phyloP scores from a whole-genome alignment of 371 early-diverging fungal species.

The Rhizopus sp. region DNA sequence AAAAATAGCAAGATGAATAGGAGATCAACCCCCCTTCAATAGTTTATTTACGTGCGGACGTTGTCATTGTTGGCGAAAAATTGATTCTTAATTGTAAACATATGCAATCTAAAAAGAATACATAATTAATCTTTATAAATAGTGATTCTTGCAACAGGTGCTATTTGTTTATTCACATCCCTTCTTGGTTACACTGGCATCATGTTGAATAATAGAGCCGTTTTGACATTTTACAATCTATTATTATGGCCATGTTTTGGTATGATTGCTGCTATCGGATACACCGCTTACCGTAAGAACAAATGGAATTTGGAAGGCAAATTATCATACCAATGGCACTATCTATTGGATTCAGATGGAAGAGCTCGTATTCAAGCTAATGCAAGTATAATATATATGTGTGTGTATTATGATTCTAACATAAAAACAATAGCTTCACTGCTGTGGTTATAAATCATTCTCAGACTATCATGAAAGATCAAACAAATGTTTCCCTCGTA shows the following conservation, averaged over 20 bases:
- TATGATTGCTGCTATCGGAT: slow-evolving; percentile 57
- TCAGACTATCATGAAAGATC: slow-evolving; percentile 59
- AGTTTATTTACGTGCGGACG: slow-evolving; percentile 53
- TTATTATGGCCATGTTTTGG: slow-evolving; percentile 61
- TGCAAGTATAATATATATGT: slow-evolving; percentile 18
- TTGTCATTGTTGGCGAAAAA: slow-evolving; percentile 45
- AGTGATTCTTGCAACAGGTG: slow-evolving; percentile 55
- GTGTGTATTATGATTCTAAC: not conserved
- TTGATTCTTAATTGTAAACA: slow-evolving; percentile 50
- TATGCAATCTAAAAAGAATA: not conserved
- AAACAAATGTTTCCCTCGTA: slow-evolving; percentile 61
- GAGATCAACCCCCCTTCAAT: not conserved
- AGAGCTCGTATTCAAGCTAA: slow-evolving; percentile 49
- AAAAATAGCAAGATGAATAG: not conserved
- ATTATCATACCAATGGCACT: slow-evolving; percentile 56
- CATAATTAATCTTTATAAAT: not conserved
- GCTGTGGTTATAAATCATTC: slow-evolving; percentile 59
- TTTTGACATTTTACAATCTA: slow-evolving; percentile 50
- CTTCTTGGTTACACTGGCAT: slow-evolving; percentile 58
- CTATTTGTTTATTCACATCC: slow-evolving; percentile 48
- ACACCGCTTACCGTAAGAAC: slow-evolving; percentile 51
- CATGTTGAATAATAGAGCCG: slow-evolving; percentile 52
- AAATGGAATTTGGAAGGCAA: slow-evolving; percentile 52
- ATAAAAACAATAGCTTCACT: slow-evolving; percentile 41
- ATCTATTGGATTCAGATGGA: slow-evolving; percentile 34